Conservation (phyloP, 2,329 filamentous ascomycete genomes). For the Cladosporium cucumerinum region DNA sequence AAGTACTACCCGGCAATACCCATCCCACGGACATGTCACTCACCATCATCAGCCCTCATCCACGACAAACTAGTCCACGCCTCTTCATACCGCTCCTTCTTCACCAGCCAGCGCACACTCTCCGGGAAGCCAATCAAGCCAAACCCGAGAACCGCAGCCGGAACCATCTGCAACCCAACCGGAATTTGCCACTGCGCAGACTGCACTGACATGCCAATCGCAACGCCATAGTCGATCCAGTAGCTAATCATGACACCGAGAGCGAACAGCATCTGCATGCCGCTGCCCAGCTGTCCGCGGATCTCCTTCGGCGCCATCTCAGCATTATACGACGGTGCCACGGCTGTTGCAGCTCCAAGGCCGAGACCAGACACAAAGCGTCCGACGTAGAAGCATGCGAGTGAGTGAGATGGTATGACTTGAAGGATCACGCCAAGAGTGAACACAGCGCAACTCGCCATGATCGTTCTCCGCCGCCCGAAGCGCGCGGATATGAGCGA, state of each 20-base stretch:
- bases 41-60: slow-evolving; percentile 48
- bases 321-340: slow-evolving; percentile 59
- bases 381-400: slow-evolving; percentile 38
- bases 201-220: slow-evolving; percentile 34
- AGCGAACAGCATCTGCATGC: slow-evolving; percentile 52
- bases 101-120: slow-evolving; percentile 51
- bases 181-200: slow-evolving; percentile 56
- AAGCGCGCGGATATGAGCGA: slow-evolving; percentile 47
- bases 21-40: slow-evolving; percentile 16
- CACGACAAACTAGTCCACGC: slow-evolving; percentile 50
- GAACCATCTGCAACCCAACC: slow-evolving; percentile 52
- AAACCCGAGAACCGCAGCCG: slow-evolving; percentile 47
- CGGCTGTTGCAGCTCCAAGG: slow-evolving; percentile 52
- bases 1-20: background rate
- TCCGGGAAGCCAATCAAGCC: slow-evolving; percentile 51
- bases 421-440: slow-evolving; percentile 45
- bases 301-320: slow-evolving; percentile 47
- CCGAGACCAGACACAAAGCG: slow-evolving; percentile 42
- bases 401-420: slow-evolving; percentile 43
- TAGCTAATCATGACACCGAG: slow-evolving; percentile 51
- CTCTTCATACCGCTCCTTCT: slow-evolving; percentile 44
- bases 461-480: slow-evolving; percentile 45
- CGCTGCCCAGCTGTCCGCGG: slow-evolving; percentile 48
- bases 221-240: slow-evolving; percentile 51
- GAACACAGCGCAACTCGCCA: slow-evolving; percentile 42